Evolutionary conservation across 495 filamentous ascomycete genomes (phyloP).

Genomic region (Neurospora tetraspora): DNA sequence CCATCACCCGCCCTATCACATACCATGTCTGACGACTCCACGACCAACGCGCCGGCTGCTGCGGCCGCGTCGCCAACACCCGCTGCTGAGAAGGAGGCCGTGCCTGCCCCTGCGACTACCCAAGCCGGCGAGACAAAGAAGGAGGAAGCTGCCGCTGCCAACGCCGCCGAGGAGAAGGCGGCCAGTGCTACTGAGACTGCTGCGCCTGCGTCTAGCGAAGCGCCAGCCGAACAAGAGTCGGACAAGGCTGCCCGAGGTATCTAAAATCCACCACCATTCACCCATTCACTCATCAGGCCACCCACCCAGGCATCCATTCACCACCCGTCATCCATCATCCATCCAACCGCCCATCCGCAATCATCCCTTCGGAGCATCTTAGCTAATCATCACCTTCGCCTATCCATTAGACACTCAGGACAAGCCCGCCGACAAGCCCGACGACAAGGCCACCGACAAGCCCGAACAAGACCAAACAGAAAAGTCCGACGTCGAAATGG

Average conservation of each 20-base stretch:
- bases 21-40: conserved; percentile 15
- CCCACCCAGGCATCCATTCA: background rate
- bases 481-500: conserved; percentile 29
- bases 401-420: background rate
- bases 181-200: conserved; percentile 1
- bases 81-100: conserved; percentile 7
- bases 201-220: conserved; percentile 8
- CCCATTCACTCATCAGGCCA: background rate
- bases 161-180: conserved; percentile 2
- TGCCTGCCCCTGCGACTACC: conserved; percentile 8
- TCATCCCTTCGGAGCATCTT: background rate
- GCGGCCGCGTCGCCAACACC: conserved; percentile 6
- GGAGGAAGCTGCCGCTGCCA: conserved; percentile 6
- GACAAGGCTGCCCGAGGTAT: conserved; percentile 15
- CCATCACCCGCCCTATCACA: background rate
- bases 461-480: conserved; percentile 5
- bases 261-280: background rate
- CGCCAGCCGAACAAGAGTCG: conserved; percentile 6
- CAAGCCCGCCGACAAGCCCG: conserved; percentile 3
- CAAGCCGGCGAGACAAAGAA: conserved; percentile 6
- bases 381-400: conserved; percentile 11
- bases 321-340: background rate
- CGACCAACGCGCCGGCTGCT: conserved; percentile 5
- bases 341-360: background rate
- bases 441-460: conserved; percentile 19